Conservation (phyloP, 306 rosid species). For the Fragaria iinumae region DNA sequence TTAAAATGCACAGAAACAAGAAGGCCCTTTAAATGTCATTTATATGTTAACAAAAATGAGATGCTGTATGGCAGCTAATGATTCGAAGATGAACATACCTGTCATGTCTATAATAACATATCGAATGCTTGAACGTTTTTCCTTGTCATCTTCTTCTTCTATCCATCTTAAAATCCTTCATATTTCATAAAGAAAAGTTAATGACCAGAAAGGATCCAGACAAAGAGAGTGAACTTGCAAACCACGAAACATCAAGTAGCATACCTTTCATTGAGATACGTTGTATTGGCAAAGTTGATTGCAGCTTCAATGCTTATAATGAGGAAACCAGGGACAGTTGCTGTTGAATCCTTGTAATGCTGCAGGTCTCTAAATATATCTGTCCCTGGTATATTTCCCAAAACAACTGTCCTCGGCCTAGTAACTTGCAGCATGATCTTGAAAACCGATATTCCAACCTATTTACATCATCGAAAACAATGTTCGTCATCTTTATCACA, state of each 20-base stretch:
- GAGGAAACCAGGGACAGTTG: conserved; percentile 67
- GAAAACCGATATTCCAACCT: conserved; percentile 84
- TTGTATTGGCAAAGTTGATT: conserved; percentile 80
- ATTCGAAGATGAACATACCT: conserved; percentile 39
- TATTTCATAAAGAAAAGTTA: neutral
- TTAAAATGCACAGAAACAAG: neutral
- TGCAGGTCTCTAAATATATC: conserved; percentile 70
- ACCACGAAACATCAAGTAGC: neutral
- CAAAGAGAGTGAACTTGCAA: neutral
- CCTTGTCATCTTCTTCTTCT: conserved; percentile 54
- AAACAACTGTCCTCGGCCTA: conserved; percentile 79
- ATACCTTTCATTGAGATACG: conserved; percentile 86
- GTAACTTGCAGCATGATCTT: conserved; percentile 77
- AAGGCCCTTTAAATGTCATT: neutral
- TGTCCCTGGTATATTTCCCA: conserved; percentile 86
- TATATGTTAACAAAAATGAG: neutral
- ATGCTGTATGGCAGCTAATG: neutral
- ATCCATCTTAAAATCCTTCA: conserved; percentile 83
- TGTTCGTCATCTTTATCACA: neutral
- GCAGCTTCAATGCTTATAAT: conserved; percentile 91
- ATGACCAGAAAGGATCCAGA: neutral
- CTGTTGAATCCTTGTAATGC: conserved; percentile 70
- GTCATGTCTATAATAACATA: conserved; percentile 73
- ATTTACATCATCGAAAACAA: neutral
- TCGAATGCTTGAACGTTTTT: conserved; percentile 44